Base-by-base conservation (phyloP, 148 eudicot genomes). In the Agrostemma githago region DNA sequence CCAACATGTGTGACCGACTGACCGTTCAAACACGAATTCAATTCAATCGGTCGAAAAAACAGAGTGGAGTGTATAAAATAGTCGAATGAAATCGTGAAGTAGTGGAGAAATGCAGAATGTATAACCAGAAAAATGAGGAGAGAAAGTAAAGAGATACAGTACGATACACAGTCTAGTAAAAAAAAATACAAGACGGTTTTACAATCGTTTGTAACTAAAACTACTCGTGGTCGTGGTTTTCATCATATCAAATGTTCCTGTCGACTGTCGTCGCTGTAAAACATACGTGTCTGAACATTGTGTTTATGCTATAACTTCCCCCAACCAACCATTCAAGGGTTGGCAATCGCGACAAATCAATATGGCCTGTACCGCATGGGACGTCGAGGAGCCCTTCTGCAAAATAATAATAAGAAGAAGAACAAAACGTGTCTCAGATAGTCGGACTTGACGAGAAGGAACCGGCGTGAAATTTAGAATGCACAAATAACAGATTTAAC, bases 361-460 rank as follows among this genome's bases (percentile, higher is more conserved):
- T 80, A 80, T 58, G 82, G 82, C 76, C 79, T 80, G 82, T 80
- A 80, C 48, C 82, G 82, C 79, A 76, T 75, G 71, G 82, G 82
- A 71, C 76, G 17, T 66, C 82, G 71, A 11, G 82, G 79, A 64
- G 68, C 58, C 79, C 82, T 71, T 43, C 82, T 80, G 48, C 72
- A 75, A 66, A 37, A 46, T 51, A 11, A 1, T 2, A 51, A 0
- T 11, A 5, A 66, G 15, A 19, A n/a, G n/a, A 1, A 41, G 21
- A 57, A 38, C 46, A 43, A n/a, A 3, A 5, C 0, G 17, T 16
- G 56, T 51, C 3, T 48, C 53, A 2, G 9, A 19, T 3, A 60
- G 8, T 60, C n/a, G 8, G 15, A 8, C 15, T 75, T 60, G 63
- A 57, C 10, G 11, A 10, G 26, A 48, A 6, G 26, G 60, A 6